Conservation (phyloP, 208 protist genomes). For the Acanthamoeba healyi region DNA sequence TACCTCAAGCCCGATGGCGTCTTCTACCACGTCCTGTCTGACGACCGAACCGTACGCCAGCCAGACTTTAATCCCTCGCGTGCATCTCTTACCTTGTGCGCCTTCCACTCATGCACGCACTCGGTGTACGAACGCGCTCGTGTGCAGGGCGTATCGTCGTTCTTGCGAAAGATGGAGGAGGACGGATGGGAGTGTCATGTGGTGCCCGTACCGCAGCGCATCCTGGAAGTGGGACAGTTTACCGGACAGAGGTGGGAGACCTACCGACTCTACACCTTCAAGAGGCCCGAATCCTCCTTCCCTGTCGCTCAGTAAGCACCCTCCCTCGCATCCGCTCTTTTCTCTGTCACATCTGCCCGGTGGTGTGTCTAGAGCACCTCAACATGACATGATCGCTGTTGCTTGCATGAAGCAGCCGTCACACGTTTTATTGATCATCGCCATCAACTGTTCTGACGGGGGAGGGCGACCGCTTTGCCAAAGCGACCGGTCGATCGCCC, state of each 20-base stretch:
- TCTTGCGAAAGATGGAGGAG: slow-evolving; percentile 56
- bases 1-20: slow-evolving; percentile 83
- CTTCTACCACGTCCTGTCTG: slow-evolving; percentile 86
- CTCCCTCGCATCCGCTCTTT: no score
- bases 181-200: slow-evolving; percentile 58
- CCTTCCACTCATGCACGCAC: no score
- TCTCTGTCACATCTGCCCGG: no score
- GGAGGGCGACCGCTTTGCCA: no score
- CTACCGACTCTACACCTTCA: slow-evolving; percentile 53
- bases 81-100: background rate
- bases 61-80: background rate
- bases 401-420: no score
- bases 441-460: no score
- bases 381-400: no score
- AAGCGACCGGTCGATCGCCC: no score
- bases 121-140: no score
- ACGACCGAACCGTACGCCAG: slow-evolving; percentile 81
- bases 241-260: slow-evolving; percentile 44
- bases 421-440: no score
- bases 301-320: background rate
- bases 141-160: slow-evolving; percentile 26
- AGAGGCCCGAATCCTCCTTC: slow-evolving; percentile 23
- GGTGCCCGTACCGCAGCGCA: slow-evolving; percentile 2
- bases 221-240: slow-evolving; percentile 12
- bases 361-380: no score